A percentile compares a stretch with the other conserved stretches of the same genome.
Evolutionary conservation across 2,329 filamentous ascomycete species (phyloP).

Genomic region (Botrytis cinerea): DNA sequence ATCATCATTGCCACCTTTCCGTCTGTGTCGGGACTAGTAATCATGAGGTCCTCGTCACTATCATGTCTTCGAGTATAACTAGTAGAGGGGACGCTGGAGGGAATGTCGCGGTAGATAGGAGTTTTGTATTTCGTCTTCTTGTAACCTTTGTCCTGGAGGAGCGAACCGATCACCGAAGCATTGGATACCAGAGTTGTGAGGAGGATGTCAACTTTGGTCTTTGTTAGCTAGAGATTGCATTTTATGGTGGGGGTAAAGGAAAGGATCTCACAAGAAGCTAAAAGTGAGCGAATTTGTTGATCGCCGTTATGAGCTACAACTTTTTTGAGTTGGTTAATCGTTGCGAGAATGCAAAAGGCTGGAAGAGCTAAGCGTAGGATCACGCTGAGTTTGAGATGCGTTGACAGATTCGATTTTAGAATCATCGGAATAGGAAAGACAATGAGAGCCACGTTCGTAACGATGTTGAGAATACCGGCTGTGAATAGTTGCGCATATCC

Average conservation of each 20-base stretch:
- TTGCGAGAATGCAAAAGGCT: slow-evolving; percentile 74
- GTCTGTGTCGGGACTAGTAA: background rate
- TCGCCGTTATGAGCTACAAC: slow-evolving; percentile 68
- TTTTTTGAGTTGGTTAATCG: slow-evolving; percentile 72
- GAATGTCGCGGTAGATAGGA: slow-evolving; percentile 8
- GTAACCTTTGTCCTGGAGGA: slow-evolving; percentile 82
- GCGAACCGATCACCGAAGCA: slow-evolving; percentile 83
- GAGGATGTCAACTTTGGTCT: slow-evolving; percentile 66
- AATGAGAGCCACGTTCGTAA: slow-evolving; percentile 85
- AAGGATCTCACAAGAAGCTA: slow-evolving; percentile 60
- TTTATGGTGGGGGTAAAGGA: background rate
- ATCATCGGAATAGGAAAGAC: slow-evolving; percentile 88
- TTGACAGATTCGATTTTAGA: slow-evolving; percentile 69
- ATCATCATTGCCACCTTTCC: background rate
- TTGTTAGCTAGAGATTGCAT: background rate
- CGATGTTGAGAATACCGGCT: slow-evolving; percentile 80
- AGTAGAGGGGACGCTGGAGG: background rate
- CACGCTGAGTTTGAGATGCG: slow-evolving; percentile 36
- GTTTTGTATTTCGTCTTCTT: slow-evolving; percentile 79
- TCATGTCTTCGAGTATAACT: background rate
- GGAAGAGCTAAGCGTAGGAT: slow-evolving; percentile 47
- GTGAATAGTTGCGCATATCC: slow-evolving; percentile 83
- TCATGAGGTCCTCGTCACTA: slow-evolving; percentile 20
- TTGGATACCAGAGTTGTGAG: slow-evolving; percentile 88
- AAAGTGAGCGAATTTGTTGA: slow-evolving; percentile 82